Base-by-base conservation (phyloP, 495 filamentous ascomycete genomes). In the Delitschia confertaspora region DNA sequence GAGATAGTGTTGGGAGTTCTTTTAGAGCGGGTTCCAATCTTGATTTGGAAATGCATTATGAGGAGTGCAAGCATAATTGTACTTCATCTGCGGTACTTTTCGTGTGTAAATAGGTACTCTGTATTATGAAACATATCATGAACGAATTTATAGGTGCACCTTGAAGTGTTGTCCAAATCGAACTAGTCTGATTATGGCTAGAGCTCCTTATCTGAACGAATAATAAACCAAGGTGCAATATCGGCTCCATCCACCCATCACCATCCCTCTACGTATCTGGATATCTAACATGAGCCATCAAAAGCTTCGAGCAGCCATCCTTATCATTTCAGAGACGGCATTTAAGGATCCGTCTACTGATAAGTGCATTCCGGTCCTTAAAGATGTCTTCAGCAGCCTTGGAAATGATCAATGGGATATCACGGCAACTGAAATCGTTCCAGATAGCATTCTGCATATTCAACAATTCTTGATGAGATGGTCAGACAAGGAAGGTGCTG, bases 271-370 rank as follows among this genome's bases (percentile, higher is more conserved):
- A 4, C 20, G 26, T 24, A 40, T 21, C 6, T 25, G 20, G 16
- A 8, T 19, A 38, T 27, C 22, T 22, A 43, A 26, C 42, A 56
- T 56, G 53, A 51, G 31, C 38, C 26, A 18, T 38, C 48, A 27
- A 8, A 64, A 49, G 26, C 62, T 88, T 17, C 71, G 61, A 49
- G 83, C 78, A 20, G 83, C 79, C 10, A 83, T 98, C 31, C 72
- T 98, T 24, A 74, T 96, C 55, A 74, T 98, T 31, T 96, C 91
- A 1, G 91, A 93, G 38, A 96, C 93, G n/a, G 91, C 91, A 24
- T 78, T 78, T 18, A 67, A 77, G 53, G 82, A 94, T 65, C 81
- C 88, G 0, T 76, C 81, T 13, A 78, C 85, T 2, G 91, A 98
- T 65, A 70, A 73, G 41, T 77, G 83, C 13, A 71, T 74, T 9